Base-by-base conservation (phyloP, 1,139 yeast genomes). In the Arxiozyma heterogenica region DNA sequence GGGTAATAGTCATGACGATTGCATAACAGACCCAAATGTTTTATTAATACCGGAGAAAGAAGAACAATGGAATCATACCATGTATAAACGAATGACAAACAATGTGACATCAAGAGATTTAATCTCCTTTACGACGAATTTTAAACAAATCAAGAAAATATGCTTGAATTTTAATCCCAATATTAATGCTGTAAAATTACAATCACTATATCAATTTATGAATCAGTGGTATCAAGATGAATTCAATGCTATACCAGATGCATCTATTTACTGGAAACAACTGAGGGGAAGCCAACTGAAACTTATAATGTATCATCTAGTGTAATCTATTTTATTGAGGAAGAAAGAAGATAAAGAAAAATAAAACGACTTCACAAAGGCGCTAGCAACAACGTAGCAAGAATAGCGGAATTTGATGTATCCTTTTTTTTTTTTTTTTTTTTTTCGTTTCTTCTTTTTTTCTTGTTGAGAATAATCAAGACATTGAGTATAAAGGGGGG, bases 181-280 rank as follows among this genome's bases (percentile, higher is more conserved):
- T 38, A 15, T 22, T 41, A 34, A 46, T 27, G 23, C 49, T 3
- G 42, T 46, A 5, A 59, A 61, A 49, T 39, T 61, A 3, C 61
- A 64, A 41, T 56, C 57, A 4, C 39, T 65, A 23, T 46, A 51
- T n/a, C 57, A 55, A 6, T 65, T 65, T 46, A 57, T 65, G 34
- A 58, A 59, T 41, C 59, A 61, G 34, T 66, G 69, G 69, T 55
- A 39, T 49, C 61, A 53, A 25, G 30, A 50, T 22, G 53, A 53
- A 49, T 6, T 15, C 6, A 34, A 15, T 34, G 6, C 3, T 6
- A 4, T 3, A 34, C 39, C 39, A 6, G 15, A 34, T 34, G 39
- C 17, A 15, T 34, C 39, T 34, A 34, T 17, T 34, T 27, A 27
- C 38, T 53, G 44, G 52, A 51, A 44, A 41, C 17, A 34, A 45